Base-by-base conservation (phyloP, 768 basidiomycete genomes). In the Psilocybe azurescens region DNA sequence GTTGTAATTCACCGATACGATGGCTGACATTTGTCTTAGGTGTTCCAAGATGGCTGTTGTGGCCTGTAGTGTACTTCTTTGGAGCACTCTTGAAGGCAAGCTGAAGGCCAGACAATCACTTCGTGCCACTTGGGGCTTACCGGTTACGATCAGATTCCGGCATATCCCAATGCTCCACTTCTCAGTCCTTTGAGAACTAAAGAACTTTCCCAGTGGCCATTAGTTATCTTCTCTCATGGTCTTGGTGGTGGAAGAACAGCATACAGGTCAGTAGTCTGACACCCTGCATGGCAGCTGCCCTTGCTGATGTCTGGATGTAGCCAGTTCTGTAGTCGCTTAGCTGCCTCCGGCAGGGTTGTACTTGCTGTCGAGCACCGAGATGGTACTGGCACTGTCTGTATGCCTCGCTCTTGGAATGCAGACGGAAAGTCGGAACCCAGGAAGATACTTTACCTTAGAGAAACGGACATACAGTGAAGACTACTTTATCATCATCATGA, bases 171-270 rank as follows among this genome's bases (percentile, higher is more conserved):
- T 59, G 86, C 86, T 3, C 83, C 85, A 4, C 82, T 89, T 20
- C 78, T 86, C 3, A 69, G 74, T 39, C 82, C 80, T 10, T 67
- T 67, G 3, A 20, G 58, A 46, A 16, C 69, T 2, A n/a, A 60
- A 48, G 29, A 24, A 53, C 49, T 53, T 41, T 66, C 75, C 16
- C 81, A 82, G 52, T 92, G 91, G 91, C 91, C 92, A 0, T 81
- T 95, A 32, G 85, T 94, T 32, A 82, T 95, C 44, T 95, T 94
- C 75, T 92, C 90, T 9, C 94, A 95, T 77, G 94, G 94, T 18
- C 83, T 95, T 20, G 89, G 86, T 18, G 93, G 93, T 3, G 86
- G 83, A 47, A 78, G 87, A 20, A 90, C 87, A 0, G 83, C 86
- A 1, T 94, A 94, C 68, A 90, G 87, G 86, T 84, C 41, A 50